Evolutionary conservation across 768 basidiomycete species (phyloP).

Genomic region (Lactarius hengduanensis): DNA sequence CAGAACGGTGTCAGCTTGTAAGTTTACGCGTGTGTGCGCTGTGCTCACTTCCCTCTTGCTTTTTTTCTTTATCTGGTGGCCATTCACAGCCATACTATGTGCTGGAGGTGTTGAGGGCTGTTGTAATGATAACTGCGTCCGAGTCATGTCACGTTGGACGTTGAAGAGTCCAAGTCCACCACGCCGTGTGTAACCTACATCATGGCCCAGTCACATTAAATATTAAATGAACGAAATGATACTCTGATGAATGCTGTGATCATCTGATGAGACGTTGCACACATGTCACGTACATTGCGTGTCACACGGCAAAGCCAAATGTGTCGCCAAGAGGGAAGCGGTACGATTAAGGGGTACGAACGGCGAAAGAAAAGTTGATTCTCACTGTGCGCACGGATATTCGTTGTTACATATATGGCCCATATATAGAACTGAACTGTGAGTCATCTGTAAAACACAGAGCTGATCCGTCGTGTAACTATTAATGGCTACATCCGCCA

Average conservation of each 20-base stretch:
- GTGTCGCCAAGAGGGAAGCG: background rate
- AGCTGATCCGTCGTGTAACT: background rate
- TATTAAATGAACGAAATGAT: background rate
- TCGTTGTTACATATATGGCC: constrained; percentile 18
- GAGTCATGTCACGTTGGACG: background rate
- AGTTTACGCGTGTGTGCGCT: background rate
- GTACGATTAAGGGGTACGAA: background rate
- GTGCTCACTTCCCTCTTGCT: background rate
- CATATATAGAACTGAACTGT: constrained; percentile 21
- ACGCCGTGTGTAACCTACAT: too few relatives aligned
- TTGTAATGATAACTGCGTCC: background rate
- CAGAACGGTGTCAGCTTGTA: background rate
- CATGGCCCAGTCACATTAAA: background rate
- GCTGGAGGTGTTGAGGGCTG: background rate
- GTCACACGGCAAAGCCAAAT: background rate
- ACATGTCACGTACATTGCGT: background rate
- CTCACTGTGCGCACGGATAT: constrained; percentile 6
- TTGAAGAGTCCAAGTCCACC: background rate
- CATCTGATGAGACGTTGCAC: background rate
- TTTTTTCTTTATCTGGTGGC: background rate
- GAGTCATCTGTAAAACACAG: constrained; percentile 13
- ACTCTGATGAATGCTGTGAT: background rate
- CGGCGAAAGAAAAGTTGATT: constrained; percentile 6
- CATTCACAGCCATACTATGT: background rate
- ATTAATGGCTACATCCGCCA: constrained; percentile 3